Evolutionary conservation across 306 rosid species (phyloP).

Genomic region (Casuarina cunninghamiana): DNA sequence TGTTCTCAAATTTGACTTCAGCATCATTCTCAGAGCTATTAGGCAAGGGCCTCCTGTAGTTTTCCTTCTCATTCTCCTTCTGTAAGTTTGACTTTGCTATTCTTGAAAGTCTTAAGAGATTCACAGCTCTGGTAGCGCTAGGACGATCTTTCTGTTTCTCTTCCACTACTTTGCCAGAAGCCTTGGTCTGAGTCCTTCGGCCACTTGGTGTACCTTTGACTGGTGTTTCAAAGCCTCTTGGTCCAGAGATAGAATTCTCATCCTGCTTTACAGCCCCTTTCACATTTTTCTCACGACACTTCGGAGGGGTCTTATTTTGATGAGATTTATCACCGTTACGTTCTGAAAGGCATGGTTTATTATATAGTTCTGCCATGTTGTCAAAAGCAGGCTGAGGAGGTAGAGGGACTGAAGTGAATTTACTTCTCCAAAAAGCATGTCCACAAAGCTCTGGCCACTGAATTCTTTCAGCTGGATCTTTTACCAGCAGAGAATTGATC

Average conservation of each 20-base stretch:
- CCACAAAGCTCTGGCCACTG: slow-evolving; percentile 91
- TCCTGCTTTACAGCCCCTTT: slow-evolving; percentile 68
- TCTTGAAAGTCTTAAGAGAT: slow-evolving; percentile 88
- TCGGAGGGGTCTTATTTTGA: slow-evolving; percentile 80
- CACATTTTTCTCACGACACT: slow-evolving; percentile 68
- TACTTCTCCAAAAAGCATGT: slow-evolving; percentile 87
- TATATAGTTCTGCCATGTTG: slow-evolving; percentile 66
- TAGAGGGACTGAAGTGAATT: slow-evolving; percentile 50
- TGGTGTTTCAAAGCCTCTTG: slow-evolving; percentile 68
- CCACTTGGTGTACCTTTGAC: slow-evolving; percentile 68
- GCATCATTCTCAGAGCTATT: slow-evolving; percentile 66
- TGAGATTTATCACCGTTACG: slow-evolving; percentile 76
- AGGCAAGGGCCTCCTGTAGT: slow-evolving; percentile 81
- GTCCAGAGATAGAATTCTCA: slow-evolving; percentile 61
- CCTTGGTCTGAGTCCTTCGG: slow-evolving; percentile 68
- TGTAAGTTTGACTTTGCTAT: slow-evolving; percentile 86
- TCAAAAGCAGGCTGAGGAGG: slow-evolving; percentile 94
- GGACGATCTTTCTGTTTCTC: slow-evolving; percentile 66
- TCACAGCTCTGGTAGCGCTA: slow-evolving; percentile 59
- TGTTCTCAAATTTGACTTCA: slow-evolving; percentile 93
- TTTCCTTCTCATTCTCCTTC: slow-evolving; percentile 96
- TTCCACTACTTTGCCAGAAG: slow-evolving; percentile 60
- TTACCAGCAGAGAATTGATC: slow-evolving; percentile 78
- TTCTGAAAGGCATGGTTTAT: slow-evolving; percentile 71
- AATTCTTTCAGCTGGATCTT: slow-evolving; percentile 96